phyloP scores from a whole-genome alignment of 2,329 filamentous ascomycete genomes.

The Botrytis hyacinthi region DNA sequence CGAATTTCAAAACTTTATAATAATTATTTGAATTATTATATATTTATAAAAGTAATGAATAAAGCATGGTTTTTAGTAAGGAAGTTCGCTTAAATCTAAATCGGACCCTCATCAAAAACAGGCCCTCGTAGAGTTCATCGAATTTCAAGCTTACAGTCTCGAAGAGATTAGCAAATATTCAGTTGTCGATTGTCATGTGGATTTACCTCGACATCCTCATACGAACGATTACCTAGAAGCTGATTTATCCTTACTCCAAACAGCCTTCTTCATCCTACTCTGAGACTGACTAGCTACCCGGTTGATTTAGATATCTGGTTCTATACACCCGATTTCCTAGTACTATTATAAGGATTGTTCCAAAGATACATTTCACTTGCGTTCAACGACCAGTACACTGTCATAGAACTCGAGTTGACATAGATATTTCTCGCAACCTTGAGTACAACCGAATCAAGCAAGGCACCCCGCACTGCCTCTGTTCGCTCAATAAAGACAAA shows the following conservation, averaged over 20 bases:
- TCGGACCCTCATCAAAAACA: too few species aligned
- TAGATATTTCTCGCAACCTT: slow-evolving; percentile 1
- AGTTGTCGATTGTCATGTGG: not conserved
- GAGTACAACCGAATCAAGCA: not conserved
- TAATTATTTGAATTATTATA: too few species aligned
- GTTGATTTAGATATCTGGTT: not conserved
- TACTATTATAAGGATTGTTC: not conserved
- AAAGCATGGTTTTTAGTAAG: too few species aligned
- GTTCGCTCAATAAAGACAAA: slow-evolving; percentile 42
- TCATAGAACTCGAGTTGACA: not conserved
- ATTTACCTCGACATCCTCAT: not conserved
- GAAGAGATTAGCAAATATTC: not conserved
- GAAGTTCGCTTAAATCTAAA: too few species aligned
- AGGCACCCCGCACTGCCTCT: not conserved
- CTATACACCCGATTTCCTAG: not conserved
- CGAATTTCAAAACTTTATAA: too few species aligned
- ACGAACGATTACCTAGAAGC: not conserved
- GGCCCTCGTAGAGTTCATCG: not conserved
- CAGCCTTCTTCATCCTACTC: not conserved
- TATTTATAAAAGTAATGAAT: too few species aligned
- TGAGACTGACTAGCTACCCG: not conserved
- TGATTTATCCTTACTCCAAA: not conserved
- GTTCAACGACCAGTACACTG: not conserved
- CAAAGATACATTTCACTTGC: not conserved
- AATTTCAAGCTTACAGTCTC: not conserved